Evolutionary conservation across 2,329 filamentous ascomycete genomes (phyloP), one percentile per base, ranked within the genome.

Genomic region (Ceratocystis harringtonii): DNA sequence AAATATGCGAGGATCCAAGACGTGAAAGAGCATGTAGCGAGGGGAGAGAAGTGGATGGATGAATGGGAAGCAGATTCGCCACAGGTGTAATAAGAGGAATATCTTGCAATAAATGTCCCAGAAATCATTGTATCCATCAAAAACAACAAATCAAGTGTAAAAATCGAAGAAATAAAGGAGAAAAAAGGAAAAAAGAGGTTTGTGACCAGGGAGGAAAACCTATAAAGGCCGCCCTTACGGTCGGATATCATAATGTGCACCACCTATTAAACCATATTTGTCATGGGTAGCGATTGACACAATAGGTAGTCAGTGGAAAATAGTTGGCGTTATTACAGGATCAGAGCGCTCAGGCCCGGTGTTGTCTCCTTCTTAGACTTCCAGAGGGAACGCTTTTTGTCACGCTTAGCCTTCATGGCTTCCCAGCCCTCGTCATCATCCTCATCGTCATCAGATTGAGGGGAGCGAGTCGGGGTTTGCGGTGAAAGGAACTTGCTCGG

Each of bases 351-450:
- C 60, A 83, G 74, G 43, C 80, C 79, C 64, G 74, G 76, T 43
- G 77, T 76, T 22, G 78, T 71, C 55, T 73, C 76, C 74, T 85
- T 86, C 76, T 85, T 87, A 55, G 77, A 78, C 72, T 78, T 81
- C 85, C 85, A 88, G 44, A 81, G 69, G n/a, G 81, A 82, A 71
- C 80, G 81, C 76, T 86, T 88, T 77, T 86, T 82, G 66, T 87
- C 84, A 66, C 84, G 78, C 76, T 87, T 87, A 65, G 83, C 83
- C 71, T 83, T 84, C 84, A 88, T 86, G 36, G 84, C 83, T 68
- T 82, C 84, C 85, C 85, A 88, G 17, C 83, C 85, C 70, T 86
- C 78, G 64, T 88, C 85, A 19, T 87, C 84, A 65, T 84, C 82
- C 61, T 87, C 85, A 41, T 86, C 83, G 32, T 75, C 76, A 10